Percentiles rank a stretch among this genome's conserved stretches.
Conservation (phyloP, 768 basidiomycete genomes). For the Psilocybe azurescens region DNA sequence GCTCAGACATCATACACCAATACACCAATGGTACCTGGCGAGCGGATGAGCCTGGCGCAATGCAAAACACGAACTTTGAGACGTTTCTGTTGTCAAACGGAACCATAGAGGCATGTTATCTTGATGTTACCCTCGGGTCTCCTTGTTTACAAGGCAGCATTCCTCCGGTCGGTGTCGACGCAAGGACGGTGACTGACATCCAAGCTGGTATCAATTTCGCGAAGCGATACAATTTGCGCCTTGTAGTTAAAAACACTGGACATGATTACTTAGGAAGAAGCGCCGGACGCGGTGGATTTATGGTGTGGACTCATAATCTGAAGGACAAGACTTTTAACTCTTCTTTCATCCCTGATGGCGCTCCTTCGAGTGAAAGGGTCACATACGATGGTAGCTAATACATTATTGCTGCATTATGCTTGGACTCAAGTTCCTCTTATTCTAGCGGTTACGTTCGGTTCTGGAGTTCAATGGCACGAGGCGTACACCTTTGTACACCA, state of each 20-base stretch:
- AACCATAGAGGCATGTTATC: constrained; percentile 55
- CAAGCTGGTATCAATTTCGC: constrained; percentile 47
- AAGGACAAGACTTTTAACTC: constrained; percentile 36
- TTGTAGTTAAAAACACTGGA: constrained; percentile 44
- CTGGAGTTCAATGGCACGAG: constrained; percentile 52
- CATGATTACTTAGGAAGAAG: constrained; percentile 53
- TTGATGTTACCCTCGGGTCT: constrained; percentile 44
- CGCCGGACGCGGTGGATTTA: constrained; percentile 41
- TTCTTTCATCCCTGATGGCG: constrained; percentile 38
- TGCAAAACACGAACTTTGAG: constrained; percentile 38
- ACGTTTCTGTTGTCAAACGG: constrained; percentile 43
- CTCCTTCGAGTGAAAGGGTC: constrained; percentile 19
- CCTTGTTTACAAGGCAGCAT: constrained; percentile 51
- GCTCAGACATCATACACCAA: constrained; percentile 33
- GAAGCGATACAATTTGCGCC: constrained; percentile 35
- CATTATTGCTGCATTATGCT: not conserved
- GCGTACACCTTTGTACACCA: constrained; percentile 44
- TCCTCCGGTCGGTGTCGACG: constrained; percentile 46
- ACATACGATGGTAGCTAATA: constrained; percentile 17
- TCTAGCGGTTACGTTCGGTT: constrained; percentile 36
- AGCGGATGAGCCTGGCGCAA: constrained; percentile 42
- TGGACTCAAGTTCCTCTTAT: not conserved
- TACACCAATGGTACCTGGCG: constrained; percentile 44
- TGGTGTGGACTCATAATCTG: constrained; percentile 46
- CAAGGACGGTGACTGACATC: constrained; percentile 39